These are phyloP conservation scores for Platanus orientalis DNA, from an alignment of 164 flowering plant species.

Conservation along the genomic window DNA sequence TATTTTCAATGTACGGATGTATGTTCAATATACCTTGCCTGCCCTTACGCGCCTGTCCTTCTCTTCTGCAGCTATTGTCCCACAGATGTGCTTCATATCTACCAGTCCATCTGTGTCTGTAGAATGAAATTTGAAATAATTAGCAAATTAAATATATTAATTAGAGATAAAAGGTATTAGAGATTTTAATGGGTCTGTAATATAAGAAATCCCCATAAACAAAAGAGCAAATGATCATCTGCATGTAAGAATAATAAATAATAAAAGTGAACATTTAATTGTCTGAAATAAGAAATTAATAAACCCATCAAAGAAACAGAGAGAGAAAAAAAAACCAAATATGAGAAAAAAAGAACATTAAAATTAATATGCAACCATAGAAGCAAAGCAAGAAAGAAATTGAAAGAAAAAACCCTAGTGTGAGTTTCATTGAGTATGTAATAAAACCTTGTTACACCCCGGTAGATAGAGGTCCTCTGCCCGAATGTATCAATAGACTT, in stretches of 20 bases:
- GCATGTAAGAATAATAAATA: neutral
- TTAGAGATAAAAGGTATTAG: no score
- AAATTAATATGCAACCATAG: no score
- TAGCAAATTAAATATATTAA: neutral
- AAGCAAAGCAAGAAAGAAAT: no score
- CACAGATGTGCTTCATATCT: slow-evolving; percentile 97
- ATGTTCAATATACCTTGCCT: slow-evolving; percentile 75
- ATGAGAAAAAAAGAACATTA: neutral
- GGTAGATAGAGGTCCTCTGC: slow-evolving; percentile 90
- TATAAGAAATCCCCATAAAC: no score
- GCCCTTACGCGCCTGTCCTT: slow-evolving; percentile 95
- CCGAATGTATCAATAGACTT: slow-evolving; percentile 88
- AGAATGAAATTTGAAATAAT: neutral
- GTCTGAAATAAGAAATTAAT: no score
- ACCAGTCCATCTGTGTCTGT: slow-evolving; percentile 97
- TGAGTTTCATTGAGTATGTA: neutral
- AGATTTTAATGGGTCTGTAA: no score
- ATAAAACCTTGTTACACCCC: slow-evolving; percentile 86
- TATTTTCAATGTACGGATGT: no score
- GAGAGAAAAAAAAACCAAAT: no score
- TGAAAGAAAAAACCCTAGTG: neutral
- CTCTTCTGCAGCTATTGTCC: slow-evolving; percentile 97
- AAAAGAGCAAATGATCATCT: neutral
- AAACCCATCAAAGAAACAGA: no score
- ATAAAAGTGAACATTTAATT: no score